A percentile compares a stretch with the other conserved stretches of the same genome.
These are phyloP conservation scores for Amylocarpus encephaloides DNA, from an alignment of 2,329 filamentous ascomycete genomes.

Conservation along the genomic window DNA sequence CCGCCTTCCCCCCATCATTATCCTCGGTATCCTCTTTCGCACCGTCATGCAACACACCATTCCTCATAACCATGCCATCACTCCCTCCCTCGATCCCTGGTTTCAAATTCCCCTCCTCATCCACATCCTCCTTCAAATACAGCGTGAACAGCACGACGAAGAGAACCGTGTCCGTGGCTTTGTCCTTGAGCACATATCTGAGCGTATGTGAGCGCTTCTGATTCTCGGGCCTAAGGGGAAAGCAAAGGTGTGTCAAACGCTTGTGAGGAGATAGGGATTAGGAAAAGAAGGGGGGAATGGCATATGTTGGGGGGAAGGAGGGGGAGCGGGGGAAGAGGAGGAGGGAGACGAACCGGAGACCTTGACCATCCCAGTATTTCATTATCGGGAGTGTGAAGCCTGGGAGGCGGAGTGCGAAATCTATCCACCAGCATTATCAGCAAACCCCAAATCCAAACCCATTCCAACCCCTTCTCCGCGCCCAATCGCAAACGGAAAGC, in stretches of 20 bases:
- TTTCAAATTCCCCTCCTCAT: conserved; percentile 52
- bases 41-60: not conserved
- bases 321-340: conserved; percentile 1
- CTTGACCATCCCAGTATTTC: conserved; percentile 75
- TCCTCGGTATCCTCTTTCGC: not conserved
- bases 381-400: conserved; percentile 69
- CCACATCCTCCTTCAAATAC: conserved; percentile 60
- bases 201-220: conserved; percentile 66
- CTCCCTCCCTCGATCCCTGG: conserved; percentile 28
- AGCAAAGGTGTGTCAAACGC: not conserved
- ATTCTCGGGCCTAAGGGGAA: conserved; percentile 22
- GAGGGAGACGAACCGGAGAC: conserved; percentile 54
- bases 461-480: too few relatives aligned
- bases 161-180: conserved; percentile 64
- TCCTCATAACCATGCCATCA: conserved; percentile 14
- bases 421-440: conserved; percentile 28
- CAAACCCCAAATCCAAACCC: not conserved
- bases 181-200: conserved; percentile 88
- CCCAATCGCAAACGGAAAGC: not conserved
- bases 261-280: conserved; percentile 28
- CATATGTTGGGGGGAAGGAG: not conserved
- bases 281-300: not conserved
- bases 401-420: conserved; percentile 64
- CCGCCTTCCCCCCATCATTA: conserved; percentile 1
- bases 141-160: conserved; percentile 78